Percentiles rank a stretch among this genome's conserved stretches.
These are phyloP conservation scores for Termitomyces titanicus DNA, from an alignment of 768 basidiomycete species.

Conservation along the genomic window DNA sequence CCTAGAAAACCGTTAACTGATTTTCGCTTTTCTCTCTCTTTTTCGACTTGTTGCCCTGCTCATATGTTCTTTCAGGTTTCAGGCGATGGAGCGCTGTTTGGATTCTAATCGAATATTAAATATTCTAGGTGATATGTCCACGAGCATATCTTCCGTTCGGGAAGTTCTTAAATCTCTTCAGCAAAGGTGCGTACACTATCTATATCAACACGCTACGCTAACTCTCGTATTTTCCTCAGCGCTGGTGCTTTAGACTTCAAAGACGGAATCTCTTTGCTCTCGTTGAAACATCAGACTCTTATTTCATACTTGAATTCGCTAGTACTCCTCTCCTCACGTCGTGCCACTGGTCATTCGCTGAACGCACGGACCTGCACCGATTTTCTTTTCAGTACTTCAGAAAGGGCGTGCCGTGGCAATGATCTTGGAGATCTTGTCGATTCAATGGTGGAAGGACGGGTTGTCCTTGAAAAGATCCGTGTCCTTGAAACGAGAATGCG, in stretches of 20 bases:
- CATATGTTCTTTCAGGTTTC: not conserved
- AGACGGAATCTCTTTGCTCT: slow-evolving; percentile 88
- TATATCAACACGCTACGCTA: not conserved
- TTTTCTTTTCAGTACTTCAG: slow-evolving; percentile 46
- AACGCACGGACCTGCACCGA: slow-evolving; percentile 43
- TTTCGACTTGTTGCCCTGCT: not conserved
- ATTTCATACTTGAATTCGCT: slow-evolving; percentile 86
- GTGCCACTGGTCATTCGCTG: slow-evolving; percentile 64
- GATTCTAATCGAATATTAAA: not conserved
- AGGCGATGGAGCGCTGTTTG: slow-evolving; percentile 2
- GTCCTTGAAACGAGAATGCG: slow-evolving; percentile 82
- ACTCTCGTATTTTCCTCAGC: slow-evolving; percentile 13
- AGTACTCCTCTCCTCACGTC: slow-evolving; percentile 67
- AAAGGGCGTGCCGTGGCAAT: slow-evolving; percentile 52
- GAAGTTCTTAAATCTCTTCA: slow-evolving; percentile 47
- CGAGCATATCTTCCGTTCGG: slow-evolving; percentile 59
- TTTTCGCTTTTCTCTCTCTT: not conserved
- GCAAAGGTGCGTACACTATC: slow-evolving; percentile 46
- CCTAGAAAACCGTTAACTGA: slow-evolving; percentile 29
- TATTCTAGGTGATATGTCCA: slow-evolving; percentile 53
- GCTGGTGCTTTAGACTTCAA: slow-evolving; percentile 42
- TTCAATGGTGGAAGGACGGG: slow-evolving; percentile 71
- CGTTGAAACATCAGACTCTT: slow-evolving; percentile 81
- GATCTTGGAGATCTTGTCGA: slow-evolving; percentile 76
- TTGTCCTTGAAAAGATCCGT: slow-evolving; percentile 87